Evolutionary conservation across 2,329 filamentous ascomycete genomes (phyloP).

Genomic region (Fusarium sp.): DNA sequence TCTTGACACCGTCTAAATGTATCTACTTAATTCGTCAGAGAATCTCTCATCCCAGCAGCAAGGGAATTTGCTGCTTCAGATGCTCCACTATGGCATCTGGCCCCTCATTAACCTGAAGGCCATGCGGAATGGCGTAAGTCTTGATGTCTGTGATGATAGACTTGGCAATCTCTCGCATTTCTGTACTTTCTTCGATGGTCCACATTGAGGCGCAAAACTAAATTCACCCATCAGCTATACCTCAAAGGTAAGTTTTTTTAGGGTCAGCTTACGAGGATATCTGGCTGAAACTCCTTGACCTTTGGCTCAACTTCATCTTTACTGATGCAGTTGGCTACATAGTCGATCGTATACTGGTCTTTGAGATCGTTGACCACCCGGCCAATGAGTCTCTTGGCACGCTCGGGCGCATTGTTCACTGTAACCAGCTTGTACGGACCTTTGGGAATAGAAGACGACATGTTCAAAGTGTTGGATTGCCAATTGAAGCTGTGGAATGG

Average conservation of each 20-base stretch:
- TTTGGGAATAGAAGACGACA: slow-evolving; percentile 49
- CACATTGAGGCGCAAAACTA: slow-evolving; percentile 70
- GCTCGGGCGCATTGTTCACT: slow-evolving; percentile 74
- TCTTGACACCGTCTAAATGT: not conserved
- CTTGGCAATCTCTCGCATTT: slow-evolving; percentile 59
- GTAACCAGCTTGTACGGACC: slow-evolving; percentile 74
- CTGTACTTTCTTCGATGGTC: slow-evolving; percentile 59
- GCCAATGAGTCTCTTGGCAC: slow-evolving; percentile 71
- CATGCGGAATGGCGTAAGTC: slow-evolving; percentile 65
- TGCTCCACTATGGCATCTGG: slow-evolving; percentile 67
- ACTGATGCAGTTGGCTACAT: slow-evolving; percentile 67
- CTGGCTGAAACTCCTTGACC: not conserved
- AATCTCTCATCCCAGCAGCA: not conserved
- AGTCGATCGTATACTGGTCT: slow-evolving; percentile 71
- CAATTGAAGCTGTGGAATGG: not conserved
- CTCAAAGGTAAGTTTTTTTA: not conserved
- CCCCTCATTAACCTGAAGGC: slow-evolving; percentile 63
- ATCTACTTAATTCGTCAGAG: not conserved
- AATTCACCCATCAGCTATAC: not conserved
- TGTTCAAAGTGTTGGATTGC: not conserved
- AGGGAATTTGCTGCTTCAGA: slow-evolving; percentile 58
- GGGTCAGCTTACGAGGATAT: not conserved
- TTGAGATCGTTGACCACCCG: slow-evolving; percentile 70
- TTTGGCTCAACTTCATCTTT: not conserved
- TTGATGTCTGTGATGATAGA: slow-evolving; percentile 59